A percentile compares a stretch with the other conserved stretches of the same genome.
These are phyloP conservation scores for Trichoderma sp. DNA, from an alignment of 2,329 filamentous ascomycete genomes.

Conservation along the genomic window DNA sequence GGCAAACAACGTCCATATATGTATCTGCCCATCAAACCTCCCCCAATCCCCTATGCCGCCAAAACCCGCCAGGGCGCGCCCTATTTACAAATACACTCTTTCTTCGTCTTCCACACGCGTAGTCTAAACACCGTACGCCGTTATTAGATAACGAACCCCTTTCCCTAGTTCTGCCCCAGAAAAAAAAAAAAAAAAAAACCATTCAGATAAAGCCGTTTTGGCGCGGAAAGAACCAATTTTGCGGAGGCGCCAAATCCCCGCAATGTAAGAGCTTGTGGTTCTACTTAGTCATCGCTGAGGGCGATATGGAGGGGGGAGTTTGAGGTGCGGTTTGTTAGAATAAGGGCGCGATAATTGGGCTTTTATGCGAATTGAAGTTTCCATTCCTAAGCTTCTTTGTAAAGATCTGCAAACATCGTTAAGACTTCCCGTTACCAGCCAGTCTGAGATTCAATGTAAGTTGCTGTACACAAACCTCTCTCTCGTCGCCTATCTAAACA, in stretches of 20 bases:
- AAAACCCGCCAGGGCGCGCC: slow-evolving; percentile 9
- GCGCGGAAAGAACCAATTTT: not conserved
- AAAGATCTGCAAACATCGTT: not conserved
- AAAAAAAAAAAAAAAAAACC: slow-evolving; percentile 5
- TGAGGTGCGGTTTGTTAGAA: not conserved
- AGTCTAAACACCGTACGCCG: not conserved
- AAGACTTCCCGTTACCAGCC: not conserved
- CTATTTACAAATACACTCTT: not conserved
- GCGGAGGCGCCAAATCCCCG: slow-evolving; percentile 7
- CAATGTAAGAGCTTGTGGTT: not conserved
- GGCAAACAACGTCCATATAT: not conserved
- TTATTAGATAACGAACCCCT: not conserved
- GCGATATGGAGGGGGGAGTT: not conserved
- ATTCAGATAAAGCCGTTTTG: not conserved
- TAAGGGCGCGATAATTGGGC: not conserved
- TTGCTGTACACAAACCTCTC: not conserved
- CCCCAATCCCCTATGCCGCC: not conserved
- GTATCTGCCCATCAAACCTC: not conserved
- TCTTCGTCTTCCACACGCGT: not conserved
- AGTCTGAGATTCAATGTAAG: not conserved
- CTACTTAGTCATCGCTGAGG: slow-evolving; percentile 6
- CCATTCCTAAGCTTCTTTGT: not conserved
- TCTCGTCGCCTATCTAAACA: not conserved
- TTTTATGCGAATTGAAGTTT: not conserved
- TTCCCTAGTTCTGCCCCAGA: not conserved